These are phyloP conservation scores for Parsonsia alboflavescens DNA, from an alignment of 257 asterid genomes.

Conservation along the genomic window DNA sequence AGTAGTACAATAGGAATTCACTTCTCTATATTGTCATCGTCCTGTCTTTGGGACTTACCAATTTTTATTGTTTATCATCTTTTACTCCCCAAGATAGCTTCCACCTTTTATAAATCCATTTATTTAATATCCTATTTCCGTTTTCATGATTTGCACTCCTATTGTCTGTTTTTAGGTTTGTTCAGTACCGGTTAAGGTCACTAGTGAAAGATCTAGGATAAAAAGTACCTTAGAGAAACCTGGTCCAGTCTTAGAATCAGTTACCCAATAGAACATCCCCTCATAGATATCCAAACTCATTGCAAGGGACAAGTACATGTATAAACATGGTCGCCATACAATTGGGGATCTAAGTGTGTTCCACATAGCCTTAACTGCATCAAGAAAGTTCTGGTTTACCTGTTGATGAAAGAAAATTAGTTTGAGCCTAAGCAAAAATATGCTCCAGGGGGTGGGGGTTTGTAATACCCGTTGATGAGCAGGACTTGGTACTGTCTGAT, in stretches of 20 bases:
- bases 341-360: slow-evolving; percentile 61
- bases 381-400: slow-evolving; percentile 64
- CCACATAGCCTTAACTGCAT: slow-evolving; percentile 89
- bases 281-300: slow-evolving; percentile 64
- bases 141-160: background rate
- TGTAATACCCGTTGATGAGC: slow-evolving; percentile 58
- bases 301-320: slow-evolving; percentile 79
- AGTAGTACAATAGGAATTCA: background rate
- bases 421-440: slow-evolving; percentile 2
- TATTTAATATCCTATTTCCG: background rate
- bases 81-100: background rate
- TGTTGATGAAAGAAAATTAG: slow-evolving; percentile 29
- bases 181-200: background rate
- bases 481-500: slow-evolving; percentile 31
- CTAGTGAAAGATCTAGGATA: background rate
- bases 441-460: slow-evolving; percentile 9
- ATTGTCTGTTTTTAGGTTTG: background rate
- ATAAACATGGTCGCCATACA: slow-evolving; percentile 92
- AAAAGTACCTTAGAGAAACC: slow-evolving; percentile 59
- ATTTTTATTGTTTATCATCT: background rate
- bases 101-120: background rate
- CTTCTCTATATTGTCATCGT: background rate
- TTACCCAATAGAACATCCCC: slow-evolving; percentile 92
- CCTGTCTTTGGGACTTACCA: background rate
- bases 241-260: slow-evolving; percentile 79